Conservation (phyloP, 2,329 filamentous ascomycete genomes). For the Beauveria scarabaeidicola region DNA sequence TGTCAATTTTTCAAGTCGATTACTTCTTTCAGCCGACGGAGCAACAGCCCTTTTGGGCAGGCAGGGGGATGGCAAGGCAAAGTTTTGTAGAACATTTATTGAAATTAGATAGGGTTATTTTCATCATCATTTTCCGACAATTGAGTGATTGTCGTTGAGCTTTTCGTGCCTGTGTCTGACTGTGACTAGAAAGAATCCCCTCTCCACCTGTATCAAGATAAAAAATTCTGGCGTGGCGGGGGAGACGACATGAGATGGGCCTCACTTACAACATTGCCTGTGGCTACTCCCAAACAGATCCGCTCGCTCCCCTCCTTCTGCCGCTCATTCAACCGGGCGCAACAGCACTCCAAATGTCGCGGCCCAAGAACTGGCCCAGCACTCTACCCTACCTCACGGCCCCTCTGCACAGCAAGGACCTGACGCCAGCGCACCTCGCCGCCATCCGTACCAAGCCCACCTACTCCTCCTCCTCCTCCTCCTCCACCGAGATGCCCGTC, state of each 20-base stretch:
- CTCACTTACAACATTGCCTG: neutral
- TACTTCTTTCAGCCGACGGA: neutral
- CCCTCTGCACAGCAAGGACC: conserved; percentile 38
- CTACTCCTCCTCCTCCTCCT: conserved; percentile 8
- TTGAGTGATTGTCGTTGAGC: neutral
- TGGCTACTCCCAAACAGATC: too few relatives aligned
- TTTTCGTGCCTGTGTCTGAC: neutral
- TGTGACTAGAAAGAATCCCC: neutral
- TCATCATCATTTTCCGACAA: neutral
- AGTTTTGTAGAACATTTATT: conserved; percentile 11
- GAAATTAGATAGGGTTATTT: conserved; percentile 7
- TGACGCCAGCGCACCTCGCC: conserved; percentile 33
- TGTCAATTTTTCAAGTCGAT: neutral
- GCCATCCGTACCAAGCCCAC: conserved; percentile 26
- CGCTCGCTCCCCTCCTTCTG: neutral
- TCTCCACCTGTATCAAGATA: neutral
- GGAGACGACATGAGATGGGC: neutral
- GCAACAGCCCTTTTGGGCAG: neutral
- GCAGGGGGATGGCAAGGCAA: neutral
- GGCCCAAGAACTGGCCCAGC: conserved; percentile 51
- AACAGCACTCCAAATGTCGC: conserved; percentile 19
- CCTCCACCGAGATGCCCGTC: conserved; percentile 14
- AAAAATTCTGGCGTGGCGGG: neutral
- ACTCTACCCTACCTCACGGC: conserved; percentile 42
- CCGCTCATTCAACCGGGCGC: neutral